A percentile compares a stretch with the other conserved stretches of the same genome.
These are phyloP conservation scores for Vitis hybrid DNA, from an alignment of 177 flowering plant species.

Conservation along the genomic window DNA sequence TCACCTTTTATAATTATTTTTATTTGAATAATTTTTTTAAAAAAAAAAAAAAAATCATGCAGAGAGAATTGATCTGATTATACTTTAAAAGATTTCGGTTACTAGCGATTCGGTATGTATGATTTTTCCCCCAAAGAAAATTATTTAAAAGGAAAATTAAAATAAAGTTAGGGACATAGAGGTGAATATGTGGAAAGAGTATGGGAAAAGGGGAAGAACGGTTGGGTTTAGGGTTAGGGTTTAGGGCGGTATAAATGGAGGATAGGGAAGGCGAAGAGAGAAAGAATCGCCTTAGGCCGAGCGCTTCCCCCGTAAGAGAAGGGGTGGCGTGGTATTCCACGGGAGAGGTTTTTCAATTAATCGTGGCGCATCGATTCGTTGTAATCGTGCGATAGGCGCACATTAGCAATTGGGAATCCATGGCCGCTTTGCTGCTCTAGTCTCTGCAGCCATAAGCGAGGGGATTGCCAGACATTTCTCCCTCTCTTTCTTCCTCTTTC, in stretches of 20 bases:
- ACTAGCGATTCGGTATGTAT: too few relatives aligned
- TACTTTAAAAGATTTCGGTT: too few relatives aligned
- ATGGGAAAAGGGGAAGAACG: not conserved
- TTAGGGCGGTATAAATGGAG: constrained; percentile 1
- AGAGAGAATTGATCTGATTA: too few relatives aligned
- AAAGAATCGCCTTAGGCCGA: constrained; percentile 66
- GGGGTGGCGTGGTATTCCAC: constrained; percentile 86
- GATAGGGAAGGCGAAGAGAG: not conserved
- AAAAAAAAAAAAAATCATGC: too few relatives aligned
- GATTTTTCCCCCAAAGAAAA: too few relatives aligned
- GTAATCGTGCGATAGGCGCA: constrained; percentile 53
- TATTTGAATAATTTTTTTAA: too few relatives aligned
- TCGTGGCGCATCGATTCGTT: constrained; percentile 49
- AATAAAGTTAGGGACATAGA: not conserved
- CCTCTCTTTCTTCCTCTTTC: not conserved
- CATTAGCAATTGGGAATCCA: constrained; percentile 31
- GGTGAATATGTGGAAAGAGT: not conserved
- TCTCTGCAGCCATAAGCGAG: constrained; percentile 37
- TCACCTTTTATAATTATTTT: too few relatives aligned
- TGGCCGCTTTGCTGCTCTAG: constrained; percentile 50
- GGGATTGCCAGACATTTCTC: constrained; percentile 40
- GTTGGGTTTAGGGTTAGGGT: constrained; percentile 5
- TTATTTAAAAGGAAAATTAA: not conserved
- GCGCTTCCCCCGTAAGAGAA: constrained; percentile 58
- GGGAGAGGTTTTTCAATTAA: constrained; percentile 40